phyloP scores from a whole-genome alignment of 148 eudicot species.

The Dysphania ambrosioides region DNA sequence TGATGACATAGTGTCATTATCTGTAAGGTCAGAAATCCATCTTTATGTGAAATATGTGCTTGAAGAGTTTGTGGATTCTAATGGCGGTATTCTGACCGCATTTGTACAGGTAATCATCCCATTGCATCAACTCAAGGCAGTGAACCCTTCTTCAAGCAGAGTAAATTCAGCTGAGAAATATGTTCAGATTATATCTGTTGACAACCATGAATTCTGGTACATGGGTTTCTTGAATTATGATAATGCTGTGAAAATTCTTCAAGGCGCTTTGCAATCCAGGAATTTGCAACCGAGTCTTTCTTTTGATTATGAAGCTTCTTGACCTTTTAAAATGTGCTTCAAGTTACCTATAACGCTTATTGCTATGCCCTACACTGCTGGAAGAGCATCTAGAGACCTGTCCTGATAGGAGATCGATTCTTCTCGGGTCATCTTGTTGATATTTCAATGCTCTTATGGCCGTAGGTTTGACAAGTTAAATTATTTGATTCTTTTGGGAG shows the following conservation, averaged over 20 bases:
- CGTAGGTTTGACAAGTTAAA: constrained; percentile 11
- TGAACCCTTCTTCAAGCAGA: constrained; percentile 71
- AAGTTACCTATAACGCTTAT: constrained; percentile 5
- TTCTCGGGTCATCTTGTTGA: neutral
- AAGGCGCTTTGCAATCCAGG: constrained; percentile 43
- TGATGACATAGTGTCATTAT: neutral
- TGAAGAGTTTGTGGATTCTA: too few species aligned
- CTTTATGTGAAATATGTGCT: too few species aligned
- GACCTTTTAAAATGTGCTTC: neutral
- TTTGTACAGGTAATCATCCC: constrained; percentile 77
- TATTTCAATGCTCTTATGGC: constrained; percentile 3
- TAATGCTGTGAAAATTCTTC: constrained; percentile 53
- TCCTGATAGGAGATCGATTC: constrained; percentile 6
- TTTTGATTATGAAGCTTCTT: constrained; percentile 2
- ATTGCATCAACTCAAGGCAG: constrained; percentile 75
- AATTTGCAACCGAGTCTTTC: constrained; percentile 37
- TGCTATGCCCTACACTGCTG: constrained; percentile 7
- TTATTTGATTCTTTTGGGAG: constrained; percentile 22
- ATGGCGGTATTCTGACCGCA: neutral
- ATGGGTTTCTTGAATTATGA: constrained; percentile 83
- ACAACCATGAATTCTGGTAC: constrained; percentile 91
- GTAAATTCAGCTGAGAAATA: constrained; percentile 71
- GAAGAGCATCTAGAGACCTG: constrained; percentile 18
- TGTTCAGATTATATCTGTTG: constrained; percentile 81
- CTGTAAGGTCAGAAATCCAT: neutral